Conservation (phyloP, 257 asterid species). For the Rubia yunnanensis region DNA sequence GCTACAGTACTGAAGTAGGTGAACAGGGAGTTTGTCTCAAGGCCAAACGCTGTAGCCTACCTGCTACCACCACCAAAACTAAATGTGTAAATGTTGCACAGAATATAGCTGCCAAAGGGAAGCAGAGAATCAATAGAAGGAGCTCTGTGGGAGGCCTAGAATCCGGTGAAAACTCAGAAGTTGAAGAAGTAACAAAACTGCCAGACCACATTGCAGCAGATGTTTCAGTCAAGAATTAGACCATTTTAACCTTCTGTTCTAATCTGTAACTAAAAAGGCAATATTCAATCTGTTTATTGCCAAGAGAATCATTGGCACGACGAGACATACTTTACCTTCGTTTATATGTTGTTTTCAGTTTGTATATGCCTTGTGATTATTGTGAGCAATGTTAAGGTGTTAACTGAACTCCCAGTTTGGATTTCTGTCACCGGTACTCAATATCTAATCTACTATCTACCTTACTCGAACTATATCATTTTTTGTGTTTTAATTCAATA, state of each 20-base stretch:
- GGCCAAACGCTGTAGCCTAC: slow-evolving; percentile 40
- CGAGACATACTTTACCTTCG: slow-evolving; percentile 10
- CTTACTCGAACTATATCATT: not conserved
- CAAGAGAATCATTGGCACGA: slow-evolving; percentile 6
- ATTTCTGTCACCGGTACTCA: not conserved
- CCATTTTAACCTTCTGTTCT: slow-evolving; percentile 15
- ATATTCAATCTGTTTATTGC: slow-evolving; percentile 3
- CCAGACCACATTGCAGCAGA: slow-evolving; percentile 11
- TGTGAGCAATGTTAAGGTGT: not conserved
- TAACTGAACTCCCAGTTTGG: not conserved
- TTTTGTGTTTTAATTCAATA: not conserved
- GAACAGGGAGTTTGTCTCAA: slow-evolving; percentile 27
- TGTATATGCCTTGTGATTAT: slow-evolving; percentile 22
- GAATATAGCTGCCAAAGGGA: slow-evolving; percentile 19
- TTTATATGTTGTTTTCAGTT: slow-evolving; percentile 8
- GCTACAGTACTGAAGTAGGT: slow-evolving; percentile 45
- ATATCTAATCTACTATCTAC: not conserved
- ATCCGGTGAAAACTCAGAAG: slow-evolving; percentile 13
- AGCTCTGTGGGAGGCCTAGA: slow-evolving; percentile 16
- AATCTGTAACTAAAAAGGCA: slow-evolving; percentile 7
- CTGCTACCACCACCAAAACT: slow-evolving; percentile 34
- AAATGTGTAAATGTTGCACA: slow-evolving; percentile 33
- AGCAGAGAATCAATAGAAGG: slow-evolving; percentile 6
- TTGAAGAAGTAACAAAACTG: slow-evolving; percentile 3
- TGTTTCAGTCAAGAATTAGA: slow-evolving; percentile 9